Base-by-base conservation (phyloP, 1,139 yeast species). In the Yamadazyma sp. region DNA sequence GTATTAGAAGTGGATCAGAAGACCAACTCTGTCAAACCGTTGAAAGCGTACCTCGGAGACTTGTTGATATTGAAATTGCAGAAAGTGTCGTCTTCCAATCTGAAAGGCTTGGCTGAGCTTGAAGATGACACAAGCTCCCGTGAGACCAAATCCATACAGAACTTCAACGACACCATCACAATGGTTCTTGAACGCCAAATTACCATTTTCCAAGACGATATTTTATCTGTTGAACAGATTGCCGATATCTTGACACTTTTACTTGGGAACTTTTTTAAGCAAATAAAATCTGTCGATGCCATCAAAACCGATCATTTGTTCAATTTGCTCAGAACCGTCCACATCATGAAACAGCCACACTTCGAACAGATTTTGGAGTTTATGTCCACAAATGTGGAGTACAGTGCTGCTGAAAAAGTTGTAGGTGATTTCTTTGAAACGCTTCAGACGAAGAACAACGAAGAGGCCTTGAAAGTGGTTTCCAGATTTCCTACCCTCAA, bases 161-260 rank as follows among this genome's bases (percentile, higher is more conserved):
- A 49, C 4, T 49, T 57, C 33, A 54, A 58, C 20, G 57, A 54
- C 6, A 41, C 58, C 1, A 53, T 66, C 18, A 71, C 62, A 39
- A 53, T 51, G 33, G 38, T 73, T 38, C 61, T 77, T 27, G 76
- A 75, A 43, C 62, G 75, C 28, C 82, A 77, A 47, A 61, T 67
- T 15, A 55, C 65, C 1, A 53, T 75, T 10, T 64, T 77, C 40
- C 57, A 60, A 11, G 53, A 50, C 5, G 69, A 62, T 2, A 55
- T 63, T 1, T 48, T 74, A 20, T 55, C 58, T 27, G 56, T 56
- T 39, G 61, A 59, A 26, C 61, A 59, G 26, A 44, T 71, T 10
- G 58, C 66, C 1, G 58, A 60, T 26, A 42, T 73, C 4, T 47
- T 74, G 5, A 55, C 56, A 6, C 44, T 69, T 3, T 34, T 70